Evolutionary conservation across 1,284 basidiomycete species (phyloP).

Genomic region (Taiwanofungus camphoratus): DNA sequence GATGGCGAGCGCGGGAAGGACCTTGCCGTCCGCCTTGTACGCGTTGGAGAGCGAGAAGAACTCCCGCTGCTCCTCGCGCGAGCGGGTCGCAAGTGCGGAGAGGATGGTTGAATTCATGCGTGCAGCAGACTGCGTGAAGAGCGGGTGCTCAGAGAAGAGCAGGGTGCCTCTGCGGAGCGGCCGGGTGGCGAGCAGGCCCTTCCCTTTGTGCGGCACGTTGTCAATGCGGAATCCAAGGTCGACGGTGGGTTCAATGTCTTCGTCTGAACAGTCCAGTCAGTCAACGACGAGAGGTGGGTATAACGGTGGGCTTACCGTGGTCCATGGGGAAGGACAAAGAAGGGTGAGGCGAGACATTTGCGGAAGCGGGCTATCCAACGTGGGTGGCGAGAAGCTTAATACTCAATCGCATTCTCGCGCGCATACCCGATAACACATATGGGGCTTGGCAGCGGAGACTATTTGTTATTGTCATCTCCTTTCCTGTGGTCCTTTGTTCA

Average conservation of each 20-base stretch:
- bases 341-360: neutral
- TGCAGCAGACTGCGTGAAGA: constrained; percentile 17
- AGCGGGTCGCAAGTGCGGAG: constrained; percentile 14
- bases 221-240: constrained; percentile 12
- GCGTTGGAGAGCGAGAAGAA: constrained; percentile 20
- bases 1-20: constrained; percentile 19
- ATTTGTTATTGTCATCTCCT: too few species aligned
- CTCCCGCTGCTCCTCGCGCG: constrained; percentile 20
- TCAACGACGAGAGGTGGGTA: neutral
- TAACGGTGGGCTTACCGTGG: neutral
- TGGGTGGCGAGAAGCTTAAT: too few species aligned
- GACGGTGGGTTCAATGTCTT: neutral
- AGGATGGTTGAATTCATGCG: constrained; percentile 20
- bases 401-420: too few species aligned
- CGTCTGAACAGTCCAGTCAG: neutral
- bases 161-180: constrained; percentile 17
- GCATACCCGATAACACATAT: too few species aligned
- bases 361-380: neutral
- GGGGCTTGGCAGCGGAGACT: too few species aligned
- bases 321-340: neutral
- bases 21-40: constrained; percentile 9
- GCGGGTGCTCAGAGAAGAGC: constrained; percentile 20
- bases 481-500: too few species aligned
- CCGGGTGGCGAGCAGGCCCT: constrained; percentile 21
- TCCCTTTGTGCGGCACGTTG: constrained; percentile 14